Evolutionary conservation across 1,284 basidiomycete species (phyloP).

Genomic region (Omphalotus olearius): DNA sequence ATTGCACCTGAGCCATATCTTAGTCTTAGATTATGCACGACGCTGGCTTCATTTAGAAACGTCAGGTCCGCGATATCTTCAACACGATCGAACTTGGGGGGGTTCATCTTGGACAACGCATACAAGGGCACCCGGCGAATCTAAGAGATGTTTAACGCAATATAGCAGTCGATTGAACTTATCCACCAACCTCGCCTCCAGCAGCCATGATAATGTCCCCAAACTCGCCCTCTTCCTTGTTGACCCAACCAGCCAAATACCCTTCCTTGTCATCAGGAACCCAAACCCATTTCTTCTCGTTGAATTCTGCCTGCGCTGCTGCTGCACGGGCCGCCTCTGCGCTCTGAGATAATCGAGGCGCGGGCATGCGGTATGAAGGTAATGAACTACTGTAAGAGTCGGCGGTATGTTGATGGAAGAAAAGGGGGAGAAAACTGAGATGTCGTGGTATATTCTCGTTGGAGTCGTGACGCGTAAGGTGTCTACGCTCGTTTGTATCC

Average conservation of each 20-base stretch:
- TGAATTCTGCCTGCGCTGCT: conserved; percentile 92
- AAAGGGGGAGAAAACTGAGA: too few species aligned
- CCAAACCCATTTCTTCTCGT: conserved; percentile 98
- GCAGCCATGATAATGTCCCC: conserved; percentile 79
- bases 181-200: conserved; percentile 64
- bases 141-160: conserved; percentile 30
- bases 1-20: conserved; percentile 92
- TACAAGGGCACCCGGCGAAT: conserved; percentile 74
- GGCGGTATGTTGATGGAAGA: too few species aligned
- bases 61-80: conserved; percentile 99
- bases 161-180: neutral
- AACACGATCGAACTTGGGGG: conserved; percentile 96
- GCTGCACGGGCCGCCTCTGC: conserved; percentile 74
- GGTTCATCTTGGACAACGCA: conserved; percentile 92
- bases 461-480: too few species aligned
- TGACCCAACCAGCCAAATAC: conserved; percentile 88
- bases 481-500: too few species aligned
- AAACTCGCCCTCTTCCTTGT: conserved; percentile 76
- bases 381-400: neutral
- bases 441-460: too few species aligned
- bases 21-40: conserved; percentile 93
- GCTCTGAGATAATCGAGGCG: conserved; percentile 52
- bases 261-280: conserved; percentile 87
- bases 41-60: conserved; percentile 97
- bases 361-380: conserved; percentile 37